Base-by-base conservation (phyloP, 257 asterid genomes). In the Solanum chilense region DNA sequence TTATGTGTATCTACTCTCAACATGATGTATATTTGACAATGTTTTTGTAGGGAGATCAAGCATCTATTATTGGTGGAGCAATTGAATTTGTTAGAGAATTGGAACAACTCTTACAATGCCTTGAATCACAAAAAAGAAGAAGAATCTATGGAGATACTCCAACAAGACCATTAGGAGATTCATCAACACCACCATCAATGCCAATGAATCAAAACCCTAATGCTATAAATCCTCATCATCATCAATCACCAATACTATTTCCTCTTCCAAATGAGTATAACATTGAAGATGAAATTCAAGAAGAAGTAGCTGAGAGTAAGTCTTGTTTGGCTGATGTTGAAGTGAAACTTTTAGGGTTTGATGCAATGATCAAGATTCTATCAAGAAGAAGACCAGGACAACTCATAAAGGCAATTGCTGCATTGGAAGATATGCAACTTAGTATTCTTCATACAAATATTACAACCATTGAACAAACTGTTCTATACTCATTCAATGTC, bases 51-150 rank as follows among this genome's bases (percentile, higher is more conserved):
- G 98, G 99, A 56, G 99, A 97, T 90, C 99, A 97, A 91, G 98
- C 99, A 18, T 97, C 99, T 2, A 97, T 97, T 87, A 94, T 97
- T 3, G 99, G 99, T 13, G 99, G 99, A 80, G 99, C 99, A 16
- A 97, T 95, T 1, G 99, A 97, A 88, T 97, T 97, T 56, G 99
- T 97, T 84, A 92, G 98, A 76, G 99, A 97, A 69, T 66, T 97
- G 23, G 99, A 97, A 52, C 99, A 97, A 83, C 99, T 97, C 20
- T 92, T 97, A 41, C 98, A 97, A 89, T 97, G 99, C 92, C 96
- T 97, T 5, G 99, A 97, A 89, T 97, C 99, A 3, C 99, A 97
- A 78, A 97, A 97, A 47, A 90, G 99, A 87, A 90, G 99, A 37
- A 89, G 99, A 82, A 92, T 97, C 8, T 94, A 91, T 66, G 99